Evolutionary conservation across 2,329 filamentous ascomycete species (phyloP).

Genomic region (Stachybotrys chlorohalonatus): DNA sequence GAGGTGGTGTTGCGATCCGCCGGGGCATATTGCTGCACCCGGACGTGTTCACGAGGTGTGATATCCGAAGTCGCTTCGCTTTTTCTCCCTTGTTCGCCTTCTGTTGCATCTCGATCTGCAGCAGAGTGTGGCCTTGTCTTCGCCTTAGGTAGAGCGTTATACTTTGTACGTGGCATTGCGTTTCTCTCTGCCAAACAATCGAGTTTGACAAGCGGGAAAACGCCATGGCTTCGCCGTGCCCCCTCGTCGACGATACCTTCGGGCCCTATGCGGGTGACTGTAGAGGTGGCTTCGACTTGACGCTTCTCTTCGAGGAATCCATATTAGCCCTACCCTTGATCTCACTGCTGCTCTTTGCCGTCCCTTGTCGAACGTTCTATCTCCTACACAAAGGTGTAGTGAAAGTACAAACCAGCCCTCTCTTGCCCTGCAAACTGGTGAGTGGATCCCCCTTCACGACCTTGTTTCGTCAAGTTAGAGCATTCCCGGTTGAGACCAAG

Average conservation of each 20-base stretch:
- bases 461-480: background rate
- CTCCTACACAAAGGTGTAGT: constrained; percentile 9
- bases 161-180: no score
- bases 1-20: background rate
- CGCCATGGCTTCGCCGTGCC: constrained; percentile 3
- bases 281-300: constrained; percentile 37
- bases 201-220: background rate
- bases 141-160: no score
- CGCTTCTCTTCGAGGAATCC: constrained; percentile 31
- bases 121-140: no score
- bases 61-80: no score
- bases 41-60: no score
- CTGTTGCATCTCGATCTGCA: no score
- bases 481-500: background rate
- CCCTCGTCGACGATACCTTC: constrained; percentile 8
- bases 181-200: no score
- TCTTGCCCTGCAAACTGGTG: constrained; percentile 10
- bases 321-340: constrained; percentile 19
- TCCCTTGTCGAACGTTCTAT: constrained; percentile 10
- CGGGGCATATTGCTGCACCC: no score
- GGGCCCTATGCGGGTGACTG: constrained; percentile 14
- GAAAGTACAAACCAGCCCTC: constrained; percentile 9
- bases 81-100: no score
- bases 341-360: constrained; percentile 15
- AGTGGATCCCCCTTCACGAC: constrained; percentile 2